These are phyloP conservation scores for Phytopythium cucurbitacearum DNA, from an alignment of 352 stramenopile species.

Conservation along the genomic window DNA sequence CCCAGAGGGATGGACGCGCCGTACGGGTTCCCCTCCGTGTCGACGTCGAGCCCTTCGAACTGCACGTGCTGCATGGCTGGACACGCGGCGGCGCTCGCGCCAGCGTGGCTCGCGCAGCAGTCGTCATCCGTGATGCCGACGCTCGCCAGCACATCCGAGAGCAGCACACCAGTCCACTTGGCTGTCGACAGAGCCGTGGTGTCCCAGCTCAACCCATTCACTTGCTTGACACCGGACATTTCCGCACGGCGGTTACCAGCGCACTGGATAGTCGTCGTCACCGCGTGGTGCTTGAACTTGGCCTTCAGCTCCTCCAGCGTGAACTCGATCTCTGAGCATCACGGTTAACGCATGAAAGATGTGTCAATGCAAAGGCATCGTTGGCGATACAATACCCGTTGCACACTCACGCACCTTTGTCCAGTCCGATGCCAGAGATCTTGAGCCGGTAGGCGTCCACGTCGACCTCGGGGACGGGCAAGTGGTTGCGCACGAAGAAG, in stretches of 20 bases:
- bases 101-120: conserved; percentile 46
- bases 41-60: conserved; percentile 70
- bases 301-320: conserved; percentile 89
- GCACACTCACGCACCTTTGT: conserved; percentile 14
- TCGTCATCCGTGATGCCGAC: conserved; percentile 82
- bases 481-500: conserved; percentile 98
- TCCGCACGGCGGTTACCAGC: conserved; percentile 94
- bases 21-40: conserved; percentile 85
- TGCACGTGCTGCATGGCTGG: conserved; percentile 83
- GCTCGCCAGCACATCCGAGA: conserved; percentile 91
- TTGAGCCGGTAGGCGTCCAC: conserved; percentile 58
- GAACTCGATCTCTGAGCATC: conserved; percentile 32
- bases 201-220: conserved; percentile 84
- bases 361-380: no score
- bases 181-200: conserved; percentile 92
- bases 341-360: neutral
- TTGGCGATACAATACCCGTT: no score
- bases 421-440: conserved; percentile 58
- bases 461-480: conserved; percentile 92
- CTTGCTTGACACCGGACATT: conserved; percentile 91
- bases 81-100: conserved; percentile 51
- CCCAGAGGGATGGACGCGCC: conserved; percentile 90
- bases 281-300: conserved; percentile 89
- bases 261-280: conserved; percentile 96
- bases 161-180: conserved; percentile 92